A percentile compares a stretch with the other conserved stretches of the same genome.
These are phyloP conservation scores for Globisporangium apiculatum DNA, from an alignment of 352 stramenopile genomes.

Conservation along the genomic window DNA sequence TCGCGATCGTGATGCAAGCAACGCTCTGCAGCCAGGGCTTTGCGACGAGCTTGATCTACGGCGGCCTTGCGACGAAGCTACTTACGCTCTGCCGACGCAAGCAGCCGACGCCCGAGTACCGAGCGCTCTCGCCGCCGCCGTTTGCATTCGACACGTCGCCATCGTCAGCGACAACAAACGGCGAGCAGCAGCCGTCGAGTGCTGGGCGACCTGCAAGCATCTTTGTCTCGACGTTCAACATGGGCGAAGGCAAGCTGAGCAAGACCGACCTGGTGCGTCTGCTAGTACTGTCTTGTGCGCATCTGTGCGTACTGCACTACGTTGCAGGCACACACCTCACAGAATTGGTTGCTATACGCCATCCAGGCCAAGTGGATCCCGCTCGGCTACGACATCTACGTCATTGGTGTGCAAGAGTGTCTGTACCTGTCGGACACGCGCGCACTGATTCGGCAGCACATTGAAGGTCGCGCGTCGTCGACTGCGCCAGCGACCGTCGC, in stretches of 20 bases:
- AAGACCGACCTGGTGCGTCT: conserved; percentile 29
- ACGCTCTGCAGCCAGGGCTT: conserved; percentile 60
- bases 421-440: conserved; percentile 65
- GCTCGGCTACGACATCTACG: conserved; percentile 79
- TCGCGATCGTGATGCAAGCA: conserved; percentile 61
- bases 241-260: conserved; percentile 62
- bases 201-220: conserved; percentile 42
- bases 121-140: conserved; percentile 25
- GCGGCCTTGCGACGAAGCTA: conserved; percentile 35
- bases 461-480: conserved; percentile 35
- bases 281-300: background rate
- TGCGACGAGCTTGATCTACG: conserved; percentile 58
- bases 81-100: conserved; percentile 21
- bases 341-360: too few relatives aligned
- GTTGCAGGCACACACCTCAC: too few relatives aligned
- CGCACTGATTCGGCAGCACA: conserved; percentile 46
- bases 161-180: background rate
- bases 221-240: conserved; percentile 83
- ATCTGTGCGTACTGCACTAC: too few relatives aligned
- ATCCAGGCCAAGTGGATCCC: conserved; percentile 77
- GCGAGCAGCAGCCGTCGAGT: background rate
- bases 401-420: conserved; percentile 89
- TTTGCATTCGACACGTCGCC: conserved; percentile 18
- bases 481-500: conserved; percentile 16
- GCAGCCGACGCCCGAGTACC: conserved; percentile 19